Evolutionary conservation across 495 filamentous ascomycete genomes (phyloP).

Genomic region (Jackrogersella multiformis): DNA sequence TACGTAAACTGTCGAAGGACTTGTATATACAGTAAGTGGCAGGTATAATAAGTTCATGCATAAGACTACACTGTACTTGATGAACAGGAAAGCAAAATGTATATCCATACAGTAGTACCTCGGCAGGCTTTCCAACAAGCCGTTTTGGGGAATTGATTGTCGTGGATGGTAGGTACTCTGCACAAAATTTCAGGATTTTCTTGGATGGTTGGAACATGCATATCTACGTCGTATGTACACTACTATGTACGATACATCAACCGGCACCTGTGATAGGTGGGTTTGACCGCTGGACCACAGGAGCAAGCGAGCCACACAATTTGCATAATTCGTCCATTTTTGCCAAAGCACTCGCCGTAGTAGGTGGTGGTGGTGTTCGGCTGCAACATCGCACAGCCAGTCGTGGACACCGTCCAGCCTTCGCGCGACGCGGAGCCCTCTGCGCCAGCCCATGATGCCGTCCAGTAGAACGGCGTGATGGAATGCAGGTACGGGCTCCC

Average conservation of each 20-base stretch:
- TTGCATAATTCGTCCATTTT: constrained; percentile 46
- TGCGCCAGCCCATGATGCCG: constrained; percentile 31
- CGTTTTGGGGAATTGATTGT: constrained; percentile 31
- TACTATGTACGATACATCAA: constrained; percentile 38
- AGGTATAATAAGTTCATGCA: constrained; percentile 19
- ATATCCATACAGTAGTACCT: constrained; percentile 29
- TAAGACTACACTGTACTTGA: constrained; percentile 18
- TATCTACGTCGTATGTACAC: constrained; percentile 39
- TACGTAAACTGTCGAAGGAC: not conserved
- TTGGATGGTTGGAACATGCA: constrained; percentile 44
- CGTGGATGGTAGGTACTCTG: constrained; percentile 34
- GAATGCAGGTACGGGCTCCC: constrained; percentile 42
- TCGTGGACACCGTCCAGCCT: constrained; percentile 43
- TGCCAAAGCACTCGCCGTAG: constrained; percentile 35
- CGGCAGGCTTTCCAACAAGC: constrained; percentile 34
- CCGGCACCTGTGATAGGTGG: constrained; percentile 44
- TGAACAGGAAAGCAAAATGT: constrained; percentile 22
- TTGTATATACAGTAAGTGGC: not conserved
- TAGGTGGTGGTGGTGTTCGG: constrained; percentile 35
- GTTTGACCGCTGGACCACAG: constrained; percentile 45
- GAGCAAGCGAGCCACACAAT: constrained; percentile 47
- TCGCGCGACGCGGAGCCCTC: constrained; percentile 43
- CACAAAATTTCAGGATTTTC: constrained; percentile 41
- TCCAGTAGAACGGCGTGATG: constrained; percentile 40
- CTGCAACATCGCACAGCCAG: constrained; percentile 50